Conservation (phyloP, 495 filamentous ascomycete genomes). For the Talaromyces nanjingensis region DNA sequence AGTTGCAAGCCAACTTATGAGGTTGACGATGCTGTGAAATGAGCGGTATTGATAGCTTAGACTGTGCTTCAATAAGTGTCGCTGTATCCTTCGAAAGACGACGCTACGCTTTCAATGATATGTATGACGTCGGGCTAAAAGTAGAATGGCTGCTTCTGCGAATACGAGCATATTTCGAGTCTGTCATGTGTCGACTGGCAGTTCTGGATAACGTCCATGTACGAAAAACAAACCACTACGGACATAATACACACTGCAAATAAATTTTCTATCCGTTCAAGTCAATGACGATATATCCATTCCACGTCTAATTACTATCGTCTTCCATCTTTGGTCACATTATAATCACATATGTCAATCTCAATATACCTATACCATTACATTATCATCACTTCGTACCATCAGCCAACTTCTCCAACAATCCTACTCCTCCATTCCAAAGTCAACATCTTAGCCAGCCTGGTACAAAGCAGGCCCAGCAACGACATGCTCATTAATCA, state of each 20-base stretch:
- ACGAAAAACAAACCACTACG: too few species aligned
- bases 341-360: neutral
- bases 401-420: neutral
- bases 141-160: too few species aligned
- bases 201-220: too few species aligned
- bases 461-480: slow-evolving; percentile 71
- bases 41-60: neutral
- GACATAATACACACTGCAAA: too few species aligned
- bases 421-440: neutral
- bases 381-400: neutral
- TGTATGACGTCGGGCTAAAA: too few species aligned
- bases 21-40: neutral
- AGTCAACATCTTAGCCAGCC: slow-evolving; percentile 53
- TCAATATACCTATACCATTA: neutral
- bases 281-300: neutral
- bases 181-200: too few species aligned
- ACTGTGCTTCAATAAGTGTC: neutral
- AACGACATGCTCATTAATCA: slow-evolving; percentile 70
- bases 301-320: neutral
- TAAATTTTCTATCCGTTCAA: neutral
- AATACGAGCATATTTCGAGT: too few species aligned
- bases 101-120: too few species aligned
- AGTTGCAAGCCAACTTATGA: slow-evolving; percentile 25
- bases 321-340: neutral
- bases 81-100: too few species aligned